Conservation (phyloP, 805 yeast species). For the Cyberlindnera japonica region DNA sequence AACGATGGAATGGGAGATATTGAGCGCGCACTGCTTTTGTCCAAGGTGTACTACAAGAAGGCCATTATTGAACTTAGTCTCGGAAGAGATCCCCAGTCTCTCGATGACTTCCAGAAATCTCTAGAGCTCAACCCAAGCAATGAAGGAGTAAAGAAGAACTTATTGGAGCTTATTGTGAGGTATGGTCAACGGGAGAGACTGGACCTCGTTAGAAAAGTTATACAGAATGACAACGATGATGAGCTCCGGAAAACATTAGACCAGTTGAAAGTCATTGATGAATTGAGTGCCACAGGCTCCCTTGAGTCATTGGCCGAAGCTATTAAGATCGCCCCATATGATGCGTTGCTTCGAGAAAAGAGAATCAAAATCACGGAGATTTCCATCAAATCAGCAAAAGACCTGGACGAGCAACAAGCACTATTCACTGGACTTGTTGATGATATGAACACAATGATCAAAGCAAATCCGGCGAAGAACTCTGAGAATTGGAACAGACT, state of each 20-base stretch:
- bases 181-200: conserved; percentile 47
- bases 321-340: conserved; percentile 42
- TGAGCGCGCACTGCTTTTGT: conserved; percentile 21
- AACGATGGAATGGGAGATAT: conserved; percentile 7
- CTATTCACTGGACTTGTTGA: conserved; percentile 23
- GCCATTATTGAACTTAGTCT: conserved; percentile 59
- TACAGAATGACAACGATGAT: conserved; percentile 11
- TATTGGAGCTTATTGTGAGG: conserved; percentile 46
- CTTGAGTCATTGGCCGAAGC: conserved; percentile 32
- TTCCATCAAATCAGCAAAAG: conserved; percentile 14
- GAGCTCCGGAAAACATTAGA: conserved; percentile 16
- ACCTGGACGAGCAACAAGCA: conserved; percentile 20
- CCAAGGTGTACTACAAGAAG: conserved; percentile 52
- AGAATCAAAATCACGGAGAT: conserved; percentile 31
- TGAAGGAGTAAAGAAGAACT: conserved; percentile 46
- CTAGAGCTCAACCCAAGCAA: conserved; percentile 38
- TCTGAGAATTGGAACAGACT: conserved; percentile 28
- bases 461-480: conserved; percentile 26
- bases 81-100: conserved; percentile 51
- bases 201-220: conserved; percentile 4
- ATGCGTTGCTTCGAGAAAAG: conserved; percentile 32
- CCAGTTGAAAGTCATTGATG: conserved; percentile 17
- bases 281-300: conserved; percentile 27
- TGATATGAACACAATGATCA: conserved; percentile 27
- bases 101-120: conserved; percentile 48